Conservation (phyloP, 1,284 basidiomycete genomes). For the Exobasidium cylindrosporum region DNA sequence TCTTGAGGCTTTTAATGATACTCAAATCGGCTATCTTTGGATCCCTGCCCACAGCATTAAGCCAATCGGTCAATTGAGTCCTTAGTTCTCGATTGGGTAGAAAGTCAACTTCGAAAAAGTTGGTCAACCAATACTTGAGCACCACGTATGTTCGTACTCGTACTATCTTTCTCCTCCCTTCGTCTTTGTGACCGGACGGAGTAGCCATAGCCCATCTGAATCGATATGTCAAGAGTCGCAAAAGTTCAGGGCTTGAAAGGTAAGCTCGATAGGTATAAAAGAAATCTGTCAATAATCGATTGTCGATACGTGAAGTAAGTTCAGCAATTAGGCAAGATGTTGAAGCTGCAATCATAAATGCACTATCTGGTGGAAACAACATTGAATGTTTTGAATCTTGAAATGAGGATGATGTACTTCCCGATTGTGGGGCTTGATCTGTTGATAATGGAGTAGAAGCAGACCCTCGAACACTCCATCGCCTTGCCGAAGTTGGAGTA, state of each 20-base stretch:
- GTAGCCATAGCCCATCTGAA: constrained; percentile 44
- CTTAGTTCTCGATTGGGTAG: constrained; percentile 36
- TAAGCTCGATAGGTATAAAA: constrained; percentile 47
- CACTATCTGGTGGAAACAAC: constrained; percentile 16
- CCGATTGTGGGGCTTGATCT: background rate
- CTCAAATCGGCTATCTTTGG: constrained; percentile 31
- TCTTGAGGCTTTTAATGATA: constrained; percentile 42
- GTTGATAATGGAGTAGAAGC: background rate
- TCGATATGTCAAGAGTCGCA: constrained; percentile 38
- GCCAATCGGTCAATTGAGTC: constrained; percentile 35
- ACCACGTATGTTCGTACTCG: constrained; percentile 46
- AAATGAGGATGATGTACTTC: background rate
- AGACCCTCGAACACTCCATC: constrained; percentile 1
- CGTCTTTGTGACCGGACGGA: constrained; percentile 28
- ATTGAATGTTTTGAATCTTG: constrained; percentile 2
- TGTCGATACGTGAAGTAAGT: constrained; percentile 46
- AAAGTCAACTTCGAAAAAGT: constrained; percentile 48
- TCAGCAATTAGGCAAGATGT: constrained; percentile 41
- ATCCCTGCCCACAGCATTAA: constrained; percentile 35
- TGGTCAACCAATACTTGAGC: constrained; percentile 43
- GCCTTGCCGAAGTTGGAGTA: constrained; percentile 6
- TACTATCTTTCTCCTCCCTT: constrained; percentile 39
- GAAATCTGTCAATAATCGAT: constrained; percentile 39
- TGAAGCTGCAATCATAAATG: constrained; percentile 36
- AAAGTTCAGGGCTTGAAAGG: constrained; percentile 31